Conservation (phyloP, 2,329 filamentous ascomycete species). For the Botrytis fabae region DNA sequence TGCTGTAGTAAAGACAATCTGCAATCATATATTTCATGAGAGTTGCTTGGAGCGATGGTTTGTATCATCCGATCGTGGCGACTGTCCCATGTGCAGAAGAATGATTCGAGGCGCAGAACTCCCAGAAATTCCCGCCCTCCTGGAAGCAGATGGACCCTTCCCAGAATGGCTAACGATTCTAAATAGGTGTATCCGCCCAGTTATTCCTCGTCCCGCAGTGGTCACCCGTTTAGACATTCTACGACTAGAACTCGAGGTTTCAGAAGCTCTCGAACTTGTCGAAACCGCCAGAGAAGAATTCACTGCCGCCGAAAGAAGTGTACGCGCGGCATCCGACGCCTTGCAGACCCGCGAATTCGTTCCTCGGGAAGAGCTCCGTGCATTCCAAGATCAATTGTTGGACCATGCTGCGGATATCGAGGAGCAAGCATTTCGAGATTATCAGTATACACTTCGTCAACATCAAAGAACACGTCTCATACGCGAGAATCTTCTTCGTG, state of each 20-base stretch:
- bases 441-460: background rate
- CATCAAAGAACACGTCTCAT: background rate
- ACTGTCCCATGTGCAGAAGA: background rate
- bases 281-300: background rate
- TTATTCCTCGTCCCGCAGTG: background rate
- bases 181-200: background rate
- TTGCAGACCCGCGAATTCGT: background rate
- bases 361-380: background rate
- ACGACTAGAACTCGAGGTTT: background rate
- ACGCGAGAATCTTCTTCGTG: background rate
- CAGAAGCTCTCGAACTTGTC: background rate
- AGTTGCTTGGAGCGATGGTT: background rate
- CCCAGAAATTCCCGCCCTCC: background rate
- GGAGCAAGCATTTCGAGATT: background rate
- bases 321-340: background rate
- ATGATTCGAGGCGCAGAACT: background rate
- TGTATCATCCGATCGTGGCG: background rate
- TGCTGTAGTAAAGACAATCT: background rate
- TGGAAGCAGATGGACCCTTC: background rate
- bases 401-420: background rate
- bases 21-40: background rate
- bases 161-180: background rate
- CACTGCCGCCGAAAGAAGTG: background rate
- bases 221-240: accelerated
- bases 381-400: background rate